Percentiles rank a stretch among this genome's conserved stretches.
These are phyloP conservation scores for Alternaria sp. DNA, from an alignment of 2,329 filamentous ascomycete genomes.

Conservation along the genomic window DNA sequence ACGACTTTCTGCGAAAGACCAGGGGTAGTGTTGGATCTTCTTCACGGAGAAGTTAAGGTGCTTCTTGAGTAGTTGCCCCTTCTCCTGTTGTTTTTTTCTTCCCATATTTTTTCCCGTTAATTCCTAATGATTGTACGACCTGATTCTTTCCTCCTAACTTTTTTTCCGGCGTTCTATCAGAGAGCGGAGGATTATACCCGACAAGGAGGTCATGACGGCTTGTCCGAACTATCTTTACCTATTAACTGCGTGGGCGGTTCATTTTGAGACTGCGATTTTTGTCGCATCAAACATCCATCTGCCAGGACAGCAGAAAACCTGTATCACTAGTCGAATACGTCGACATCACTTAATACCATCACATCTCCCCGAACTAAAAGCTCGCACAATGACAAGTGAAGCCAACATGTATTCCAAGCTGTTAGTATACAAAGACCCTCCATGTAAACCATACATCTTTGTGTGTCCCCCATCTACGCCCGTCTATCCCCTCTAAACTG, in stretches of 20 bases:
- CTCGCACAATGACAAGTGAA: not conserved
- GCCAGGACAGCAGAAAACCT: not conserved
- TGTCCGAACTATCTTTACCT: not conserved
- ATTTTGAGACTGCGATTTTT: not conserved
- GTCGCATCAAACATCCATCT: not conserved
- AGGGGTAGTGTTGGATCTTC: not conserved
- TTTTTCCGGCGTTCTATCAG: not conserved
- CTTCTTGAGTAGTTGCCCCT: not conserved
- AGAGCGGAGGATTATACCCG: not conserved
- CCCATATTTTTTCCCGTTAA: not conserved
- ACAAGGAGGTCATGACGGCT: not conserved
- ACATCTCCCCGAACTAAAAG: not conserved
- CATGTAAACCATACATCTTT: too few species aligned
- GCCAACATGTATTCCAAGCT: not conserved
- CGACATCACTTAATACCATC: not conserved
- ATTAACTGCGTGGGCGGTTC: not conserved
- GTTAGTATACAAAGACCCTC: too few species aligned
- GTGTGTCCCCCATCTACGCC: constrained; percentile 6
- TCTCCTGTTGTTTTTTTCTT: not conserved
- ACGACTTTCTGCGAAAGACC: constrained; percentile 8
- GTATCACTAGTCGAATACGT: not conserved
- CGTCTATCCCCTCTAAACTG: constrained; percentile 53
- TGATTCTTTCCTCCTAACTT: not conserved
- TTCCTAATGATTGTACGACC: constrained; percentile 5
- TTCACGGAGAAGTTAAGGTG: not conserved